These are phyloP conservation scores for Plenodomus tracheiphilus DNA, from an alignment of 2,329 filamentous ascomycete species.

Conservation along the genomic window DNA sequence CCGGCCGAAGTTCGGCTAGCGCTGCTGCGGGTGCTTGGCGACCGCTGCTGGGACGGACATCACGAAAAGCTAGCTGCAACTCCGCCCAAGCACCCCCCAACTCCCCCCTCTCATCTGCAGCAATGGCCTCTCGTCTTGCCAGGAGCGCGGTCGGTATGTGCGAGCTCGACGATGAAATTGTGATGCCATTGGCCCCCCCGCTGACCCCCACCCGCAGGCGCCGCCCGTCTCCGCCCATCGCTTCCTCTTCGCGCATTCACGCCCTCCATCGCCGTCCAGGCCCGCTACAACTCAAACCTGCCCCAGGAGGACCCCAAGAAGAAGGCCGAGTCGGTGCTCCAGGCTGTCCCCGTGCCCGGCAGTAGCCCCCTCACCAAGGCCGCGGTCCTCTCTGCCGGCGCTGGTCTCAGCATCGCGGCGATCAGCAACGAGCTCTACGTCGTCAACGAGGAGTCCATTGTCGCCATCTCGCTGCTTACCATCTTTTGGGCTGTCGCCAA, in stretches of 20 bases:
- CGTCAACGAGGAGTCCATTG: constrained; percentile 97
- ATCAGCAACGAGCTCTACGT: constrained; percentile 99
- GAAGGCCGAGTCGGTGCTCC: constrained; percentile 94
- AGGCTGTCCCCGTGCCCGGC: constrained; percentile 89
- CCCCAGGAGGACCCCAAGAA: constrained; percentile 89
- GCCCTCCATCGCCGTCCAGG: constrained; percentile 71
- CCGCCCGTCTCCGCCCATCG: constrained; percentile 79
- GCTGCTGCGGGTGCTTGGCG: constrained; percentile 23
- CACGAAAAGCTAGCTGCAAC: constrained; percentile 31
- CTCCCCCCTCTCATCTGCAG: constrained; percentile 54
- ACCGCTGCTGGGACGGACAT: constrained; percentile 18
- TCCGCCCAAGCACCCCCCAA: constrained; percentile 32
- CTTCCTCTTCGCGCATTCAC: constrained; percentile 70
- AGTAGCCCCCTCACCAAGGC: constrained; percentile 93
- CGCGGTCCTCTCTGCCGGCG: constrained; percentile 90
- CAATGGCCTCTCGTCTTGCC: constrained; percentile 98
- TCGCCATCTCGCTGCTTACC: constrained; percentile 87
- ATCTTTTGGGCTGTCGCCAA: constrained; percentile 93
- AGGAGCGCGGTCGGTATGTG: constrained; percentile 91
- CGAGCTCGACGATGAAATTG: constrained; percentile 19
- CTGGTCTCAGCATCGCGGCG: constrained; percentile 88
- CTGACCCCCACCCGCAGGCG: constrained; percentile 62
- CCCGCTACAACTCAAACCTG: constrained; percentile 75
- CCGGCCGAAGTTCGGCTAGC: constrained; percentile 33
- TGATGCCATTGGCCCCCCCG: constrained; percentile 46